A percentile compares a stretch with the other conserved stretches of the same genome.
Conservation (phyloP, 495 filamentous ascomycete genomes). For the Penicillium nucicola region DNA sequence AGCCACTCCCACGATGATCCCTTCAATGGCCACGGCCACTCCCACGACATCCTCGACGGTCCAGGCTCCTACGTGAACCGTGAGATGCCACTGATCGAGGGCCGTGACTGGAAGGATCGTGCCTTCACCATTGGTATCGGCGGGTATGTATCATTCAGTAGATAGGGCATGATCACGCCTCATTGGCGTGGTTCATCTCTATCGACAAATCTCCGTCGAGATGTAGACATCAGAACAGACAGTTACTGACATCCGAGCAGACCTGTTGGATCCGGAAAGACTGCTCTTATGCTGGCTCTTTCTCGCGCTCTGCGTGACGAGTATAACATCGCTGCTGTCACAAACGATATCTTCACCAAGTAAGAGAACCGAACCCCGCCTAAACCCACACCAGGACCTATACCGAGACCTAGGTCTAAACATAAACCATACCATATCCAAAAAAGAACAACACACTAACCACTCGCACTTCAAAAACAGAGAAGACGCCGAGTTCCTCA, state of each 20-base stretch:
- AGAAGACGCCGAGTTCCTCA: conserved; percentile 97
- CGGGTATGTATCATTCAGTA: conserved; percentile 60
- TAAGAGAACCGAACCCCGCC: conserved; percentile 14
- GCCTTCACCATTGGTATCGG: conserved; percentile 96
- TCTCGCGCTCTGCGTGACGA: conserved; percentile 72
- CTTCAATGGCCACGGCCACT: conserved; percentile 84
- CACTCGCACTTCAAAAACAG: conserved; percentile 33
- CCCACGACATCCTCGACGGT: conserved; percentile 92
- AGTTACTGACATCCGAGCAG: conserved; percentile 40
- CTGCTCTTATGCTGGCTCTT: conserved; percentile 89
- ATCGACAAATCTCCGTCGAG: not conserved
- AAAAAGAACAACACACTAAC: not conserved
- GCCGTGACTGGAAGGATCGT: conserved; percentile 82
- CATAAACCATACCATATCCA: not conserved
- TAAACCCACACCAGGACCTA: not conserved
- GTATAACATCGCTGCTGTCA: conserved; percentile 90
- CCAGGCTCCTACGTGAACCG: conserved; percentile 85
- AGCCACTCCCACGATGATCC: conserved; percentile 62
- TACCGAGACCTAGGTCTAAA: no score
- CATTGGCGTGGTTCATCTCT: no score
- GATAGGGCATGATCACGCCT: not conserved
- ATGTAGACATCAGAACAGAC: not conserved
- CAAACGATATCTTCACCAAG: conserved; percentile 98
- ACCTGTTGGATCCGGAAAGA: conserved; percentile 96
- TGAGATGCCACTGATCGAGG: conserved; percentile 91